phyloP scores from a whole-genome alignment of 2,329 filamentous ascomycete species.

The Colletotrichum chlorophyti region DNA sequence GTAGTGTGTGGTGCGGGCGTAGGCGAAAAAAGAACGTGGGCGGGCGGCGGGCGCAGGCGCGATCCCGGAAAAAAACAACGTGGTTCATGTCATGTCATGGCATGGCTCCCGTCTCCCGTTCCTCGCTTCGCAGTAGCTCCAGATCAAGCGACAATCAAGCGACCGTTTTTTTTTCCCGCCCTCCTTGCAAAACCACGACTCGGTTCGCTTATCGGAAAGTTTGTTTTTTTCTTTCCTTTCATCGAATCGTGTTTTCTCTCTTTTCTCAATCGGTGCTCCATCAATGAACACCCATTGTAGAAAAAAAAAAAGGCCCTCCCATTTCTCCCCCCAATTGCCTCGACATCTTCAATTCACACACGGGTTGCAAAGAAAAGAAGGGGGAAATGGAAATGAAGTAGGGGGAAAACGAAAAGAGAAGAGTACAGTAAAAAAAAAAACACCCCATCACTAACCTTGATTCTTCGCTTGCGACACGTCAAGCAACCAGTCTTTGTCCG shows the following conservation, averaged over 20 bases:
- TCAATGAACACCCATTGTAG: background rate
- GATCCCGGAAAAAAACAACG: slow-evolving; percentile 26
- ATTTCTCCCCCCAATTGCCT: slow-evolving; percentile 11
- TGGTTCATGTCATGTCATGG: slow-evolving; percentile 27
- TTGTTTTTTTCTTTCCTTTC: slow-evolving; percentile 19
- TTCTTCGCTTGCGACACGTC: slow-evolving; percentile 66
- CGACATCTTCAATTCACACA: slow-evolving; percentile 6
- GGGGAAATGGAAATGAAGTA: background rate
- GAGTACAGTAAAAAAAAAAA: background rate
- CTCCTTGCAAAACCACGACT: slow-evolving; percentile 20
- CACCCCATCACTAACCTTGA: slow-evolving; percentile 65
- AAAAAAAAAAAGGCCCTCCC: too few species aligned
- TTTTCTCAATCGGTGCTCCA: background rate
- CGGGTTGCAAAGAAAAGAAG: background rate
- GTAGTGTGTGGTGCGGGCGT: slow-evolving; percentile 9
- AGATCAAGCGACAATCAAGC: slow-evolving; percentile 42
- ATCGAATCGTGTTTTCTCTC: slow-evolving; percentile 15
- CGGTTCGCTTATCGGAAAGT: slow-evolving; percentile 30
- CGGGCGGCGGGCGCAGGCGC: slow-evolving; percentile 1
- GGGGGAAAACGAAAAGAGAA: background rate
- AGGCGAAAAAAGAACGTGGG: too few species aligned
- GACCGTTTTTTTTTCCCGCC: slow-evolving; percentile 15
- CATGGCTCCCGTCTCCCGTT: slow-evolving; percentile 32
- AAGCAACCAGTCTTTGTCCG: slow-evolving; percentile 69
- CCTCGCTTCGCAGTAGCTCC: slow-evolving; percentile 44